Percentiles rank a stretch among this genome's conserved stretches.
These are phyloP conservation scores for Sporobolomyces roseus DNA, from an alignment of 768 basidiomycete genomes.

Conservation along the genomic window DNA sequence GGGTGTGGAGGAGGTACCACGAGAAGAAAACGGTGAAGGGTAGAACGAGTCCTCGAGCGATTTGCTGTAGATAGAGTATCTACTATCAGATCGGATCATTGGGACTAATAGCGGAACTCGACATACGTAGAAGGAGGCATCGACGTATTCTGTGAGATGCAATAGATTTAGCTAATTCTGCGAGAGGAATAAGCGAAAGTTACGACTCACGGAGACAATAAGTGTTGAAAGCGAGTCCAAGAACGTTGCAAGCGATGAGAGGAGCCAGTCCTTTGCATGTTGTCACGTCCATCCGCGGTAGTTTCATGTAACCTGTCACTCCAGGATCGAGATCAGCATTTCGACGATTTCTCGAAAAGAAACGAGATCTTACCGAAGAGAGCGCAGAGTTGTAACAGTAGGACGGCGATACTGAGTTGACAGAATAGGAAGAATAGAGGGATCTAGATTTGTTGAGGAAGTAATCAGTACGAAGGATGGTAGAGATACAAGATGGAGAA, in stretches of 20 bases:
- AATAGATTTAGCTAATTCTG: constrained; percentile 57
- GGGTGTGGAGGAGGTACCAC: constrained; percentile 66
- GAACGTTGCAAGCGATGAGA: constrained; percentile 69
- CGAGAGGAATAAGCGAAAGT: constrained; percentile 13
- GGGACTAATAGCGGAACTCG: background rate
- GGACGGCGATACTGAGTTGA: constrained; percentile 73
- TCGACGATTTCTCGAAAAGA: background rate
- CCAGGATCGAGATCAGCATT: background rate
- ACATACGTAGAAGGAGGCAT: constrained; percentile 73
- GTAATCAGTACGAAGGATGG: background rate
- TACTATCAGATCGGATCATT: background rate
- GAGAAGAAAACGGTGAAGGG: constrained; percentile 92
- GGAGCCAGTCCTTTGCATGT: constrained; percentile 70
- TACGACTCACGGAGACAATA: constrained; percentile 40
- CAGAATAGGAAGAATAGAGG: constrained; percentile 83
- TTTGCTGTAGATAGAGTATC: constrained; percentile 54
- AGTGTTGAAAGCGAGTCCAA: constrained; percentile 58
- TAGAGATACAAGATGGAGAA: too few relatives aligned
- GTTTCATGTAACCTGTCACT: constrained; percentile 60
- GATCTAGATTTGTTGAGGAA: constrained; percentile 1
- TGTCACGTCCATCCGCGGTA: constrained; percentile 63
- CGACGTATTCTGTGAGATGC: constrained; percentile 73
- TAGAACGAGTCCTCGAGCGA: constrained; percentile 86
- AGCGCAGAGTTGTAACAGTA: constrained; percentile 60
- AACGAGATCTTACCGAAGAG: constrained; percentile 40